Conservation (phyloP, 164 flowering plant species). For the Santalum album region DNA sequence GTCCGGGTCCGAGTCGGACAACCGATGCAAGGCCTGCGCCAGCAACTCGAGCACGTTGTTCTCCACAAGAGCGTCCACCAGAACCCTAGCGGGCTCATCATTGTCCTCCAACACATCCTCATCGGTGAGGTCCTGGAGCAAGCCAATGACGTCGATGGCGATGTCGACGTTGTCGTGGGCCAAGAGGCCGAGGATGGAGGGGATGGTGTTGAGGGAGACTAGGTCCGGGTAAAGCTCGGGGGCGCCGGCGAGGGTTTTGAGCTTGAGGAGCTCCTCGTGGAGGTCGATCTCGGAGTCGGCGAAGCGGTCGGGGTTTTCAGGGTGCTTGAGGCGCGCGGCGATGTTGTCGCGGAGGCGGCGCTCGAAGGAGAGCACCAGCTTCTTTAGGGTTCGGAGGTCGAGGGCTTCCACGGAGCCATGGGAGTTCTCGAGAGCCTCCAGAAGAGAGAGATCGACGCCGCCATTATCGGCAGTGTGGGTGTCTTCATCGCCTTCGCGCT, state of each 20-base stretch:
- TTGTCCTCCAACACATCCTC: slow-evolving; percentile 83
- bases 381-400: slow-evolving; percentile 68
- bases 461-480: neutral
- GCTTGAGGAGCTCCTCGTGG: slow-evolving; percentile 86
- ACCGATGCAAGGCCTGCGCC: slow-evolving; percentile 58
- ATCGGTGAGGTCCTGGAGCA: slow-evolving; percentile 84
- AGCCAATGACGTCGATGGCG: slow-evolving; percentile 63
- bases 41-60: slow-evolving; percentile 72
- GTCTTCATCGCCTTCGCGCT: slow-evolving; percentile 6
- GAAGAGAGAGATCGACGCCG: slow-evolving; percentile 63
- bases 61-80: slow-evolving; percentile 68
- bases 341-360: slow-evolving; percentile 88
- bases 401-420: slow-evolving; percentile 58
- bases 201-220: slow-evolving; percentile 50
- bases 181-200: slow-evolving; percentile 61
- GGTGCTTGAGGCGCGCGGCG: slow-evolving; percentile 86
- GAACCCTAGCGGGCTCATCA: slow-evolving; percentile 55
- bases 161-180: slow-evolving; percentile 81
- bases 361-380: slow-evolving; percentile 77
- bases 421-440: slow-evolving; percentile 91
- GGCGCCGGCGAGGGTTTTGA: slow-evolving; percentile 72
- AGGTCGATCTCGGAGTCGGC: slow-evolving; percentile 92
- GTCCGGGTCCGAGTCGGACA: slow-evolving; percentile 67
- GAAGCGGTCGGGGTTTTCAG: slow-evolving; percentile 79
- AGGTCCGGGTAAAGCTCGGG: slow-evolving; percentile 93